Percentiles rank a stretch among this genome's conserved stretches.
Evolutionary conservation across 768 basidiomycete species (phyloP).

Genomic region (Boletus eberwhitei): DNA sequence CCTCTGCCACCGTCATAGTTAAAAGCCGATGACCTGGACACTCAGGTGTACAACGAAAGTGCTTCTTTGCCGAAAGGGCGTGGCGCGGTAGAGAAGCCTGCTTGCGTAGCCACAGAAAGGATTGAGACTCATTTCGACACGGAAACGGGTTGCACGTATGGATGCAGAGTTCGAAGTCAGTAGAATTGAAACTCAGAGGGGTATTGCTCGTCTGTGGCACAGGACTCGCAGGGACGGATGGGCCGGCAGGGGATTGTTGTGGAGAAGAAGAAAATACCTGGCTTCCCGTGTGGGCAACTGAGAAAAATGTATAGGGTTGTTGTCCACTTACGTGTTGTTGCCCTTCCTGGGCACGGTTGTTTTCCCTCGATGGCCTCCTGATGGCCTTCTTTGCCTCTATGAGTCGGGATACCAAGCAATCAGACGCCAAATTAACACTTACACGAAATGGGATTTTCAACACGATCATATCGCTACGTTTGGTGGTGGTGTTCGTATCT

Average conservation of each 20-base stretch:
- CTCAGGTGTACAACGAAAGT: constrained; percentile 11
- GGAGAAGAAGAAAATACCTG: neutral
- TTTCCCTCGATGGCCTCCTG: constrained; percentile 7
- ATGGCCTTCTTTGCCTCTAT: constrained; percentile 5
- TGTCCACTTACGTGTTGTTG: constrained; percentile 14
- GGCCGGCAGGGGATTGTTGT: neutral
- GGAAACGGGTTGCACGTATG: constrained; percentile 22
- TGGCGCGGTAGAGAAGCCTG: constrained; percentile 23
- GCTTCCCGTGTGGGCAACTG: neutral
- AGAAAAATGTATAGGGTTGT: neutral
- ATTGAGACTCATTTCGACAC: constrained; percentile 27
- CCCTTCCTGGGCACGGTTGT: neutral
- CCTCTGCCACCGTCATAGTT: constrained; percentile 12
- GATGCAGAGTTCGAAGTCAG: constrained; percentile 25
- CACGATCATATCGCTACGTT: constrained; percentile 20
- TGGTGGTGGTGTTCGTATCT: constrained; percentile 6
- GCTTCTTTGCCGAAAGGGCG: constrained; percentile 23
- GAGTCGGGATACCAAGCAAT: neutral
- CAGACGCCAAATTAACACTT: neutral
- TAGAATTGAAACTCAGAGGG: neutral
- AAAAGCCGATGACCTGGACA: constrained; percentile 26
- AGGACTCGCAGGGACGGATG: constrained; percentile 2
- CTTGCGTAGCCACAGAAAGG: constrained; percentile 25
- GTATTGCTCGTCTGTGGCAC: constrained; percentile 1
- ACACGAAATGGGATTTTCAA: constrained; percentile 24